phyloP scores from a whole-genome alignment of 495 filamentous ascomycete species.

The Lineolata rhizophorae region DNA sequence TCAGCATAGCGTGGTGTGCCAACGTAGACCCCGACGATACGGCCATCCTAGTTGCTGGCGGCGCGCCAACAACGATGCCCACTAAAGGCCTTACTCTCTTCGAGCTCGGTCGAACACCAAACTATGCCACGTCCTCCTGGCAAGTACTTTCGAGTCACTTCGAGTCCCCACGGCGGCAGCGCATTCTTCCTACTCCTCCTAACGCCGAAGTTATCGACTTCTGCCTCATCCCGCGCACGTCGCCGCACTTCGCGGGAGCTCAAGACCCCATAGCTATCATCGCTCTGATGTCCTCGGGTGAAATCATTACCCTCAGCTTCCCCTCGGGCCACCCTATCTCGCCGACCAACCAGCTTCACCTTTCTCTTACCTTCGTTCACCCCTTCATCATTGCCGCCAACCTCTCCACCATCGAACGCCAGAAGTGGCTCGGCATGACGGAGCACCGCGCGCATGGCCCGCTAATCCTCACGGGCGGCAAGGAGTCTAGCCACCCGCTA shows the following conservation, averaged over 20 bases:
- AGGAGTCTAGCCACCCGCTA: slow-evolving; percentile 37
- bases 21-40: slow-evolving; percentile 87
- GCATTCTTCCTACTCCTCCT: slow-evolving; percentile 55
- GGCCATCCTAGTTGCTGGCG: slow-evolving; percentile 68
- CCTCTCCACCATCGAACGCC: slow-evolving; percentile 46
- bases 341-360: slow-evolving; percentile 76
- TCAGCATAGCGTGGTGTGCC: slow-evolving; percentile 69
- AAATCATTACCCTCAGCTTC: slow-evolving; percentile 72
- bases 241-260: slow-evolving; percentile 66
- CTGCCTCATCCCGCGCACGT: slow-evolving; percentile 55
- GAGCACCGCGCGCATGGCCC: slow-evolving; percentile 56
- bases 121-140: slow-evolving; percentile 79
- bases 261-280: slow-evolving; percentile 79
- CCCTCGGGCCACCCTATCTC: slow-evolving; percentile 77
- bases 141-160: slow-evolving; percentile 59
- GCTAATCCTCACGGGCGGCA: slow-evolving; percentile 53
- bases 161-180: slow-evolving; percentile 40
- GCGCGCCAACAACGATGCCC: slow-evolving; percentile 35
- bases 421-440: slow-evolving; percentile 70
- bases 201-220: slow-evolving; percentile 64
- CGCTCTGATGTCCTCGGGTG: slow-evolving; percentile 60
- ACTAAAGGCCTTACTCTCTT: slow-evolving; percentile 65
- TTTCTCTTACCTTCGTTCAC: slow-evolving; percentile 63
- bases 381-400: slow-evolving; percentile 57
- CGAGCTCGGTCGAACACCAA: slow-evolving; percentile 72